Percentiles rank a stretch among this genome's conserved stretches.
These are phyloP conservation scores for Candida taoyuanica DNA, from an alignment of 805 yeast genomes.

Conservation along the genomic window DNA sequence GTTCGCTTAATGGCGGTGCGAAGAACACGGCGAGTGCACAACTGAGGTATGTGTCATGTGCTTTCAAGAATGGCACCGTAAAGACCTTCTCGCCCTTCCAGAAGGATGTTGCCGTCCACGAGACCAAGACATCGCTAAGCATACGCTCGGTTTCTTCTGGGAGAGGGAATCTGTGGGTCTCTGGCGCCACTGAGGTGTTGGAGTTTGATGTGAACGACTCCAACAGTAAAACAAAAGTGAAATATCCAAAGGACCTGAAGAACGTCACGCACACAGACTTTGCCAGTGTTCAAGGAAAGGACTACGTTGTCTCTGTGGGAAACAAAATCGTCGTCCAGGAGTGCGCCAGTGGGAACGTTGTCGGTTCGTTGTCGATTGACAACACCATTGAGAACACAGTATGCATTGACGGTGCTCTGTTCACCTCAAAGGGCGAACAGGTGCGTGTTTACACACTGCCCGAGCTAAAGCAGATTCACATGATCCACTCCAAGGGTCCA, in stretches of 20 bases:
- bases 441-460: constrained; percentile 9
- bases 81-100: constrained; percentile 40
- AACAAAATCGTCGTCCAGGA: constrained; percentile 9
- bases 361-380: constrained; percentile 9
- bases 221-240: constrained; percentile 11
- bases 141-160: constrained; percentile 17
- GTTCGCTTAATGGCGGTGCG: constrained; percentile 12
- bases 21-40: constrained; percentile 15
- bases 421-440: constrained; percentile 9
- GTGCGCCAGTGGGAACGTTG: constrained; percentile 3
- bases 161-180: constrained; percentile 27
- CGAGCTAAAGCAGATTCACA: constrained; percentile 7
- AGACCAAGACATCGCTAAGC: constrained; percentile 30
- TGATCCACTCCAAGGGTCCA: constrained; percentile 12
- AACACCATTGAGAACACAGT: constrained; percentile 5
- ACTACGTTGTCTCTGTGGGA: constrained; percentile 3
- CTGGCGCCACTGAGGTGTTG: constrained; percentile 22
- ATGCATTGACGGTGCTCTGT: constrained; percentile 8
- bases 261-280: constrained; percentile 4
- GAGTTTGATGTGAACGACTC: constrained; percentile 17
- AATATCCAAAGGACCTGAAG: constrained; percentile 13
- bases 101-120: constrained; percentile 34
- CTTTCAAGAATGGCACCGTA: constrained; percentile 35
- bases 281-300: neutral
- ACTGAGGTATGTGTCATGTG: constrained; percentile 29